Evolutionary conservation across 805 yeast species (phyloP).

Genomic region (Soucietia sequanensis): DNA sequence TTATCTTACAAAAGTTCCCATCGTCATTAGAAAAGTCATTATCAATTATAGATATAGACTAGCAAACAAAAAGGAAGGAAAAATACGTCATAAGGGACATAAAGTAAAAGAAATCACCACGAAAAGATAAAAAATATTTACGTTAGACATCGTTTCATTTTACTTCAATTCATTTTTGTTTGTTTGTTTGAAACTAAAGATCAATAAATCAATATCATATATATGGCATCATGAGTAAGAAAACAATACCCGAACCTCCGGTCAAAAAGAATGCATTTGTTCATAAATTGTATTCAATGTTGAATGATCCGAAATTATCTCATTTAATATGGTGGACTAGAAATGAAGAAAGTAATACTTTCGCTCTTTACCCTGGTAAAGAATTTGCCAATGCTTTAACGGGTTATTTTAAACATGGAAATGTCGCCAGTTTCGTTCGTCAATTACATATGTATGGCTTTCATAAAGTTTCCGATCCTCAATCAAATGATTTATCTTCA

Average conservation of each 20-base stretch:
- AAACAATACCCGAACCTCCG: slow-evolving; percentile 21
- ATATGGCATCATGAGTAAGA: slow-evolving; percentile 24
- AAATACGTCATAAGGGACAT: no score
- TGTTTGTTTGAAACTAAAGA: no score
- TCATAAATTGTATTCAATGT: slow-evolving; percentile 42
- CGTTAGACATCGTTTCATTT: background rate
- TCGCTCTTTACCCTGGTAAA: slow-evolving; percentile 62
- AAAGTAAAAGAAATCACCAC: background rate
- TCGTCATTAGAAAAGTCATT: no score
- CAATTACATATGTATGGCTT: slow-evolving; percentile 97
- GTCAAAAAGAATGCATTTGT: slow-evolving; percentile 61
- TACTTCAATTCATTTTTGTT: no score
- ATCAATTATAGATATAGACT: no score
- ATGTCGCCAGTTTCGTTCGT: slow-evolving; percentile 88
- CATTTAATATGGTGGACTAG: slow-evolving; percentile 47
- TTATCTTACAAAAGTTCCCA: no score
- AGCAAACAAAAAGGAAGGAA: no score
- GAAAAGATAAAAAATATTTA: background rate
- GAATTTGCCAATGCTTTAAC: slow-evolving; percentile 62
- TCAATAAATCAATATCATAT: no score
- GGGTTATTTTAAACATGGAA: slow-evolving; percentile 89
- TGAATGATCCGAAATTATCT: slow-evolving; percentile 30
- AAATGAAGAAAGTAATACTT: slow-evolving; percentile 48
- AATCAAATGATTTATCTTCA: slow-evolving; percentile 1
- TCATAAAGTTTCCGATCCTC: slow-evolving; percentile 68